Base-by-base conservation (phyloP, 2,329 filamentous ascomycete genomes). In the Pseudocercospora musae region DNA sequence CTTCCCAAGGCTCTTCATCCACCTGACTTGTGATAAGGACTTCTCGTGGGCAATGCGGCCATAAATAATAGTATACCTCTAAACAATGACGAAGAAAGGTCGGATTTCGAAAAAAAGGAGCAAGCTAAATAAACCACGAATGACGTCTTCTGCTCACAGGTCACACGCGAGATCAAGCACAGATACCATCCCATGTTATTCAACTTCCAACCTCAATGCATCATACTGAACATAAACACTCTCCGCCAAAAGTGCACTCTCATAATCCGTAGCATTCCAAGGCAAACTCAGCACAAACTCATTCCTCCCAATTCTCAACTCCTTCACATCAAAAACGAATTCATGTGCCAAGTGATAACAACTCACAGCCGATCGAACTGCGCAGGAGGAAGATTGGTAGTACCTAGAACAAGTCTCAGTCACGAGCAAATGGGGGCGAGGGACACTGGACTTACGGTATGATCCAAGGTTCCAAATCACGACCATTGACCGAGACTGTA, bases 181-280 rank as follows among this genome's bases (percentile, higher is more conserved):
- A 8, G 11, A 13, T 15, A 8, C 11, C 31, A 13, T 13, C 1
- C 31, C 15, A 13, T 6, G 2, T 50, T 75, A 82, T 59, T 72
- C 71, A 25, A 88, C 70, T 69, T 89, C 86, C 52, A 89, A 68
- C 56, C 86, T 78, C 70, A 89, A 68, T 1, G 87, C 86, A 75
- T 89, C 86, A 66, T 89, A 89, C 76, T 89, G 85, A 5, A 89
- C 81, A 72, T 89, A 89, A 0, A 86, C 78, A 0, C 79, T 80
- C 48, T 75, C 74, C 0, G 85, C 80, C 60, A 88, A 66, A 8
- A 87, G 56, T 0, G 86, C 85, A 29, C 80, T 81, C 74, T 88
- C 84, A 15, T 82, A 81, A 66, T 87, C 79, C 3, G 83, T 87
- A 0, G 81, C 85, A 53, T 86, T 85, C 52, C 78, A 82, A 10